phyloP scores from a whole-genome alignment of 331 rosid genomes.

The Stylosanthes scabra region DNA sequence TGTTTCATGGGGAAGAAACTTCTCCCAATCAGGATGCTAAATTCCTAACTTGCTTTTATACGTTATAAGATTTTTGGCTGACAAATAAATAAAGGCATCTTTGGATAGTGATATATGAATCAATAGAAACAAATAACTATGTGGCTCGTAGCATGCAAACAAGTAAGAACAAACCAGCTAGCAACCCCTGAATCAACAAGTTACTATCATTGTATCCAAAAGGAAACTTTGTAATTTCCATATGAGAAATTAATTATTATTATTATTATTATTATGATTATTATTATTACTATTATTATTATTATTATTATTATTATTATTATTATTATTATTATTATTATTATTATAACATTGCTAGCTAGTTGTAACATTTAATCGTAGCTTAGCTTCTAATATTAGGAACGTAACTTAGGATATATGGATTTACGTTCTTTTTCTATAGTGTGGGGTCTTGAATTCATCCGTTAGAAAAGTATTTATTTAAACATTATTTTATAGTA shows the following conservation, averaged over 20 bases:
- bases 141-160: conserved; percentile 36
- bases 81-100: conserved; percentile 47
- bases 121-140: conserved; percentile 36
- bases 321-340: too few relatives aligned
- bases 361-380: background rate
- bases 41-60: conserved; percentile 21
- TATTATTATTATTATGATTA: too few relatives aligned
- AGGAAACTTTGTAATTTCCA: conserved; percentile 41
- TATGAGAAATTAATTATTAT: background rate
- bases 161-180: conserved; percentile 19
- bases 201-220: conserved; percentile 41
- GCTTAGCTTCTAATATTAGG: too few relatives aligned
- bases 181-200: conserved; percentile 15
- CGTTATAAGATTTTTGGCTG: conserved; percentile 4
- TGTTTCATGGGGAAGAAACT: conserved; percentile 46
- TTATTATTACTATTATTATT: too few relatives aligned
- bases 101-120: conserved; percentile 11
- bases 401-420: too few relatives aligned
- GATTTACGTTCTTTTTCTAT: too few relatives aligned
- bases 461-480: too few relatives aligned
- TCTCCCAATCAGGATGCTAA: conserved; percentile 36
- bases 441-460: too few relatives aligned
- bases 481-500: background rate
- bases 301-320: too few relatives aligned
- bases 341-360: background rate